Percentiles rank a stretch among this genome's conserved stretches.
Conservation (phyloP, 2,329 filamentous ascomycete genomes). For the Colletotrichum falcatum region DNA sequence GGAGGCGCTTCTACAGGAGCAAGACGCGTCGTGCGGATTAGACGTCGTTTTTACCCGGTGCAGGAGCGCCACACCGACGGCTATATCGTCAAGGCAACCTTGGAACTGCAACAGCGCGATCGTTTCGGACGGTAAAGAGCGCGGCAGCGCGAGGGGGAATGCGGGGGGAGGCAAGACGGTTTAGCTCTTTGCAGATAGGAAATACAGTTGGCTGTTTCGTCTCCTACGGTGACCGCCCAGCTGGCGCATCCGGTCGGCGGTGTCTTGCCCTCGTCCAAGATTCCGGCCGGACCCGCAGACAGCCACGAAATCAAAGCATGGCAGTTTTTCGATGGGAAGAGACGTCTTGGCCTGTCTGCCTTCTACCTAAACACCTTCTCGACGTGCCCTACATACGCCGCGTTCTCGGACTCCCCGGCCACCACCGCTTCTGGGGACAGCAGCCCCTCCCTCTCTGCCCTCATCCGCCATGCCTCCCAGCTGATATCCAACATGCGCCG, state of each 20-base stretch:
- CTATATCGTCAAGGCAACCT: not conserved
- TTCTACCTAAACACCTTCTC: slow-evolving; percentile 5
- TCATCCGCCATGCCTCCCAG: slow-evolving; percentile 26
- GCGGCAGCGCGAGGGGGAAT: not conserved
- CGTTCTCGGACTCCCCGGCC: not conserved
- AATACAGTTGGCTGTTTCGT: not conserved
- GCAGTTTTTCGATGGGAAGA: not conserved
- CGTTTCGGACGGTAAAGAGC: not conserved
- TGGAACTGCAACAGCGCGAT: not conserved
- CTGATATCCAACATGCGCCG: slow-evolving; percentile 14
- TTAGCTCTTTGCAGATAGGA: slow-evolving; percentile 1
- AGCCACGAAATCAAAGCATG: not conserved
- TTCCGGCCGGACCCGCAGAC: not conserved
- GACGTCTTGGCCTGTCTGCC: not conserved
- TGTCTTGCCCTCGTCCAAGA: not conserved
- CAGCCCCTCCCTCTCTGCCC: slow-evolving; percentile 19
- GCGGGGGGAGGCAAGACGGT: not conserved
- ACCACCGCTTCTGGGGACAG: not conserved
- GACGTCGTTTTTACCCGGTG: not conserved
- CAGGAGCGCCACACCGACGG: not conserved
- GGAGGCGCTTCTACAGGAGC: not conserved
- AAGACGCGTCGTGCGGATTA: not conserved
- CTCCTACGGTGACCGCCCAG: not conserved
- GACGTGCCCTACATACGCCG: slow-evolving; percentile 21
- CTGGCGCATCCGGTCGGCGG: not conserved